Percentiles rank a stretch among this genome's conserved stretches.
These are phyloP conservation scores for Zygoascus meyerae DNA, from an alignment of 1,139 yeast genomes.

Conservation along the genomic window DNA sequence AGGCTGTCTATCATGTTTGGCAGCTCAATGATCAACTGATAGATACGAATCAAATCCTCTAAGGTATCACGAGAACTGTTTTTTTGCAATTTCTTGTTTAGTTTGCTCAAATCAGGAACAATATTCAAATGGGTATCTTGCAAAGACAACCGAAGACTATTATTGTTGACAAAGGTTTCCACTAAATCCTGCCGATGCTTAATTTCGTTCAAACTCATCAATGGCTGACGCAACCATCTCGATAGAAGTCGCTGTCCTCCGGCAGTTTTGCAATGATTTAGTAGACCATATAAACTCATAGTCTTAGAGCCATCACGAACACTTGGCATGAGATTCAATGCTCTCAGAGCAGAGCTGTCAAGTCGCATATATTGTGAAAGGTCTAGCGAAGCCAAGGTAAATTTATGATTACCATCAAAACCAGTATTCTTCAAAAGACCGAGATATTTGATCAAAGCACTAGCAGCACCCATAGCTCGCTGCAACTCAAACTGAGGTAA, in stretches of 20 bases:
- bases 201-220: slow-evolving; percentile 58
- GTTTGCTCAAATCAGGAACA: slow-evolving; percentile 77
- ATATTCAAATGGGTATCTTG: slow-evolving; percentile 62
- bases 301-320: slow-evolving; percentile 45
- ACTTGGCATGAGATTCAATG: slow-evolving; percentile 77
- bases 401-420: slow-evolving; percentile 46
- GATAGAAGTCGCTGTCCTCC: slow-evolving; percentile 82
- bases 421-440: slow-evolving; percentile 47
- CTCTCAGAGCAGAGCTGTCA: slow-evolving; percentile 84
- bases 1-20: slow-evolving; percentile 61
- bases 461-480: slow-evolving; percentile 48
- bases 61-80: slow-evolving; percentile 43
- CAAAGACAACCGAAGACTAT: slow-evolving; percentile 53
- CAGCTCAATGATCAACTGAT: slow-evolving; percentile 65
- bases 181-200: slow-evolving; percentile 68
- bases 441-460: slow-evolving; percentile 60
- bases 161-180: slow-evolving; percentile 60
- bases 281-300: slow-evolving; percentile 69
- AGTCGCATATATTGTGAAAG: slow-evolving; percentile 76
- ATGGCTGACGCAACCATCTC: slow-evolving; percentile 95
- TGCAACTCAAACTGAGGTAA: slow-evolving; percentile 51
- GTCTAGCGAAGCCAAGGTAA: slow-evolving; percentile 58
- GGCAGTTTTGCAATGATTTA: slow-evolving; percentile 80
- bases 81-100: slow-evolving; percentile 58
- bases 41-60: slow-evolving; percentile 88